Evolutionary conservation across 768 basidiomycete genomes (phyloP).

Genomic region (Pisolithus albus): DNA sequence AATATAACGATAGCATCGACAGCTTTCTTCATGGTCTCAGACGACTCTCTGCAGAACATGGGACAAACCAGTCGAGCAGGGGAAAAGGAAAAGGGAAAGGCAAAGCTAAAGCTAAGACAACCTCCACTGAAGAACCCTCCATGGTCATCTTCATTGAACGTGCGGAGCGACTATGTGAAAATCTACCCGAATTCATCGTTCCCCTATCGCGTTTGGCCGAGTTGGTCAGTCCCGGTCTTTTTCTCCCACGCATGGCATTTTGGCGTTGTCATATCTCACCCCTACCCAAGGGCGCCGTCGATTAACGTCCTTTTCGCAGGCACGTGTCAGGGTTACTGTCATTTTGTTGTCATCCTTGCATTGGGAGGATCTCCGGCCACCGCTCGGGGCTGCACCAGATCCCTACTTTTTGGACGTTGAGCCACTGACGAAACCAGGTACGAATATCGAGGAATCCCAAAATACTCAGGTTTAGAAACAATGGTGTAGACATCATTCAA

Average conservation of each 20-base stretch:
- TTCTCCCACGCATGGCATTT: neutral
- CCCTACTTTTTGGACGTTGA: conserved; percentile 61
- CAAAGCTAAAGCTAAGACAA: conserved; percentile 24
- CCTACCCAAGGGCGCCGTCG: neutral
- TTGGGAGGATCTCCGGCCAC: conserved; percentile 71
- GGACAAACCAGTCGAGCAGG: neutral
- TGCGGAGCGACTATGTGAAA: conserved; percentile 60
- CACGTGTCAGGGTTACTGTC: conserved; percentile 50
- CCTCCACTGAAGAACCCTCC: conserved; percentile 14
- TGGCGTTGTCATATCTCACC: neutral
- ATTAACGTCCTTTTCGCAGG: conserved; percentile 30
- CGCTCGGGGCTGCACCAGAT: conserved; percentile 62
- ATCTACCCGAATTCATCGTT: conserved; percentile 57
- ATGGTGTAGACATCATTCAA: conserved; percentile 25
- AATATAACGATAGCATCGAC: conserved; percentile 38
- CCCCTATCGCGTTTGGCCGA: conserved; percentile 68
- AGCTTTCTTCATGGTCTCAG: conserved; percentile 34
- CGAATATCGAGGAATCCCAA: conserved; percentile 6
- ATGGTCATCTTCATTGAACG: conserved; percentile 60
- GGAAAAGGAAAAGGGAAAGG: conserved; percentile 20
- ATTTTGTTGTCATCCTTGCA: conserved; percentile 57
- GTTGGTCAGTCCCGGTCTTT: conserved; percentile 39
- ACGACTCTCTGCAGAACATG: conserved; percentile 28
- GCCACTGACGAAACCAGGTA: conserved; percentile 52
- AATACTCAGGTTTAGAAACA: neutral